Evolutionary conservation across 164 flowering plant genomes (phyloP).

Genomic region (Nelumbo lutea): DNA sequence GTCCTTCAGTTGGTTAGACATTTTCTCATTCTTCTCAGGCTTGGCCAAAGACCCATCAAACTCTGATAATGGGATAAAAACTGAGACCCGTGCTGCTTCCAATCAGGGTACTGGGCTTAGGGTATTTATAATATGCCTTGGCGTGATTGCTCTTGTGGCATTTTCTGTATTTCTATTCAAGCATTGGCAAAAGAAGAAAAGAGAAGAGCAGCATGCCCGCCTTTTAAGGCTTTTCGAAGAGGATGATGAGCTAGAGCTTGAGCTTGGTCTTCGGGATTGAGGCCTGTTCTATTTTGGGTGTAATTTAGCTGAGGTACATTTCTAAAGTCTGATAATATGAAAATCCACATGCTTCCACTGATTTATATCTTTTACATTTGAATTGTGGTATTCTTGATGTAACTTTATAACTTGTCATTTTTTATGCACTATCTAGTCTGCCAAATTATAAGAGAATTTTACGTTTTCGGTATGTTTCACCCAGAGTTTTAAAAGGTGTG

Average conservation of each 20-base stretch:
- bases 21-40: constrained; percentile 27
- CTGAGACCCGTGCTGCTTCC: constrained; percentile 22
- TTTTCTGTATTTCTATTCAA: constrained; percentile 57
- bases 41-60: constrained; percentile 41
- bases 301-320: constrained; percentile 24
- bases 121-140: constrained; percentile 41
- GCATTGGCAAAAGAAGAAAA: constrained; percentile 77
- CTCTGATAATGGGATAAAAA: constrained; percentile 33
- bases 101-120: constrained; percentile 32
- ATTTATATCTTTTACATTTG: background rate
- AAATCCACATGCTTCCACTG: background rate
- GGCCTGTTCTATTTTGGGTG: constrained; percentile 8
- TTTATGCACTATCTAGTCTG: background rate
- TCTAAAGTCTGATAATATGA: background rate
- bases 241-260: constrained; percentile 91
- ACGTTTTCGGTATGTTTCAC: too few relatives aligned
- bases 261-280: constrained; percentile 85
- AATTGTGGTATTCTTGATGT: background rate
- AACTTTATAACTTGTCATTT: background rate
- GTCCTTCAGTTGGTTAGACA: background rate
- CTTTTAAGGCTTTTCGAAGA: constrained; percentile 84
- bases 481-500: too few relatives aligned
- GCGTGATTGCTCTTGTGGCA: constrained; percentile 31
- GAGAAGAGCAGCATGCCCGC: constrained; percentile 88
- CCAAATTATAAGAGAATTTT: too few relatives aligned